Base-by-base conservation (phyloP, 306 rosid genomes). In the Casuarina equisetifolia region DNA sequence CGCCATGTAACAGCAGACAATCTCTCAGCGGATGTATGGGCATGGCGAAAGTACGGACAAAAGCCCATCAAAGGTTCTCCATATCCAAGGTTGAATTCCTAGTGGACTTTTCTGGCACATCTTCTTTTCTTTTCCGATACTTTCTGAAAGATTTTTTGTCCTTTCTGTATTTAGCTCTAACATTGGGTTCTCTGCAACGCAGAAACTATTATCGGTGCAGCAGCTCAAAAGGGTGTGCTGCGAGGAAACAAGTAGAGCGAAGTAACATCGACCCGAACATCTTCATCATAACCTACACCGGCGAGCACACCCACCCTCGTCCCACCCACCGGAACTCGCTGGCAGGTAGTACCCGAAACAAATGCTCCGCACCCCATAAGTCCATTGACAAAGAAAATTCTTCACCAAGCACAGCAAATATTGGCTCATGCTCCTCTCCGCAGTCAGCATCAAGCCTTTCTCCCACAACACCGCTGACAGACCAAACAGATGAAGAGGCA, bases 151-250 rank as follows among this genome's bases (percentile, higher is more conserved):
- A 25, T 6, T 6, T 58, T 25, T 76, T 42, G 76, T 68, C 70
- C 76, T 77, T 69, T 43, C 58, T 48, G 82, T 61, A 43, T 4
- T 45, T n/a, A 3, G 49, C 35, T 73, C 72, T 15, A 35, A 46
- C 12, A 0, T 9, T 6, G 32, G 17, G 9, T 32, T 48, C 13
- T 36, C 6, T 19, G 32, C 11, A 4, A 19, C 55, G 4, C 78
- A 93, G 98, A 84, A 89, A 91, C 76, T 93, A 93, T 25, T 93
- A 91, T 83, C 87, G 94, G 53, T 93, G 98, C 81, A 93, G 94
- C 77, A 89, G 90, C 83, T 75, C 83, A 35, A 93, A 91, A 64
- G 97, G 94, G 4, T 93, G 98, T 67, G 61, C 71, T 0, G 97
- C 97, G 1, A 81, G 94, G 5, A 93, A 91, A 51, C 97, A 89